Base-by-base conservation (phyloP, 305 asterid genomes). In the Solanum hybrid region DNA sequence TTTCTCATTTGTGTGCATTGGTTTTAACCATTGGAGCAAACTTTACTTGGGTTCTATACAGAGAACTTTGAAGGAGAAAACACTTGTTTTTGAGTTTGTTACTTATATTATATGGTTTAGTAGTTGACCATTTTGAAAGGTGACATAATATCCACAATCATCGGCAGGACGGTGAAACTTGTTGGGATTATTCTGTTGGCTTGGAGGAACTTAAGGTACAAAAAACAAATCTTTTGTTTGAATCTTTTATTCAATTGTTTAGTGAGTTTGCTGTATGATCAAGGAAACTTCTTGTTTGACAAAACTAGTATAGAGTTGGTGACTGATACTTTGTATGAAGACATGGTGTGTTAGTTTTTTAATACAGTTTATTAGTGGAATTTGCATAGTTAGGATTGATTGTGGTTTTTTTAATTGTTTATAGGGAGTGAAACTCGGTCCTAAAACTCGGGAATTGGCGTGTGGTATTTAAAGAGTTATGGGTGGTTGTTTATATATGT, bases 101-200 rank as follows among this genome's bases (percentile, higher is more conserved):
- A 10, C 9, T 14, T 15, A 35, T 78, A 51, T n/a, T 78, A 72
- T 89, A 79, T 56, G 17, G 9, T 24, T 80, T n/a, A 81, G 78
- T 40, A 86, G 87, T 90, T 91, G 90, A 91, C 92, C 92, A 73
- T 81, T 66, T 51, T 75, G 72, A 78, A 90, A 34, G 69, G 14
- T 89, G 86, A 72, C 91, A 60, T 93, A 86, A 71, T 51, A 86
- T 85, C 97, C 97, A 85, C 51, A 92, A 90, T 93, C 93, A 37
- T 78, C 92, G 95, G 96, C 51, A 89, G 91, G 94, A 95, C 88
- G 96, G 98, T 93, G 96, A 76, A 90, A 92, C 71, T 88, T 91
- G 92, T 91, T 92, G 88, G 90, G 88, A 90, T 90, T 92, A 36
- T 69, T 60, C n/a, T 66, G 84, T 85, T 90, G 89, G 60, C 88